These are phyloP conservation scores for Uronychia binucleata DNA, from an alignment of 73 alveolate genomes.

Conservation along the genomic window DNA sequence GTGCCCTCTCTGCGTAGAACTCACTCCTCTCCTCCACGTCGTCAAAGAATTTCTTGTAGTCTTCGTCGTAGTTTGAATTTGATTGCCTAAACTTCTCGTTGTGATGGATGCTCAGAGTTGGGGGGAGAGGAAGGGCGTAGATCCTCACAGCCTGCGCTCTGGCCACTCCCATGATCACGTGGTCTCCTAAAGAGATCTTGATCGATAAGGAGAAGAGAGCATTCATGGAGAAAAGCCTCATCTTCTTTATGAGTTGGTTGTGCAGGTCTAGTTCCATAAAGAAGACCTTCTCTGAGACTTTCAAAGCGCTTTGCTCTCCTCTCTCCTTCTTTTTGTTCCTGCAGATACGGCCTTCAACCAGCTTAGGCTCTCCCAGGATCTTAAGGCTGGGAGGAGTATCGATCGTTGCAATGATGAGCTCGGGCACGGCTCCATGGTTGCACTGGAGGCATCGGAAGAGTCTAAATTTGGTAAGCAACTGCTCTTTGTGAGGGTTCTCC, in stretches of 20 bases:
- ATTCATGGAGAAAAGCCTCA: conserved; percentile 33
- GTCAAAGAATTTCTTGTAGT: neutral
- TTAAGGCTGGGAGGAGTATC: conserved; percentile 47
- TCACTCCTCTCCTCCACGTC: neutral
- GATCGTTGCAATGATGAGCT: conserved; percentile 39
- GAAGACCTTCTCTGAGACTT: conserved; percentile 36
- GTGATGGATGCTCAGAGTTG: conserved; percentile 12
- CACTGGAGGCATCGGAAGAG: conserved; percentile 41
- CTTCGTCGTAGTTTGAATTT: neutral
- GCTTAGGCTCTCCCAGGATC: conserved; percentile 28
- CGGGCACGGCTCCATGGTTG: conserved; percentile 43
- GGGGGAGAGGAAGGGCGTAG: conserved; percentile 42
- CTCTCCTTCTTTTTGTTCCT: conserved; percentile 21
- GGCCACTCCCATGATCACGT: conserved; percentile 37
- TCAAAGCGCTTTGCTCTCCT: conserved; percentile 46
- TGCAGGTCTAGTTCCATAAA: conserved; percentile 46
- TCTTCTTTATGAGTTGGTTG: conserved; percentile 32
- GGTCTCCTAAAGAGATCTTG: conserved; percentile 23
- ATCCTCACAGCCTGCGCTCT: conserved; percentile 31
- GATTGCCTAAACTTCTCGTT: neutral
- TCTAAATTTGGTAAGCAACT: conserved; percentile 4
- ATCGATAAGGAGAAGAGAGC: conserved; percentile 33
- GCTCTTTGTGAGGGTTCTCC: conserved; percentile 14
- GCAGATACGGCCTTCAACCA: conserved; percentile 27
- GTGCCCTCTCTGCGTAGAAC: neutral